Percentiles rank a stretch among this genome's conserved stretches.
These are phyloP conservation scores for Pseudovirgaria hyperparasitica DNA, from an alignment of 2,329 filamentous ascomycete species.

Conservation along the genomic window DNA sequence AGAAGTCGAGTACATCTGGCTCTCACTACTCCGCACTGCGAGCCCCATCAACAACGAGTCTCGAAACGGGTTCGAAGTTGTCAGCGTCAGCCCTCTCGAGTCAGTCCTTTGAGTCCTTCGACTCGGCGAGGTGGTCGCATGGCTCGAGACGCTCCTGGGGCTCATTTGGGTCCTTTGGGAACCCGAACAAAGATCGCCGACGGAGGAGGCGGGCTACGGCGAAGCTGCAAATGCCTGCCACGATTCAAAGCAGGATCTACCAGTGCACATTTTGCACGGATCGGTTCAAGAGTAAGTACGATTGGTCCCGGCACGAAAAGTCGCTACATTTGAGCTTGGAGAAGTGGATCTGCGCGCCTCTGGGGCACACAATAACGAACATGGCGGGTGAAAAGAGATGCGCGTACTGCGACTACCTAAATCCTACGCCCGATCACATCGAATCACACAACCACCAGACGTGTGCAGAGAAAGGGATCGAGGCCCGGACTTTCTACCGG, in stretches of 20 bases:
- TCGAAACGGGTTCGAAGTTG: constrained; percentile 42
- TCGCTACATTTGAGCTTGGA: constrained; percentile 25
- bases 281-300: constrained; percentile 26
- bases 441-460: constrained; percentile 46
- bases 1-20: constrained; percentile 30
- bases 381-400: constrained; percentile 43
- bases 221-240: constrained; percentile 12
- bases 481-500: constrained; percentile 51
- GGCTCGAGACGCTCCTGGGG: constrained; percentile 43
- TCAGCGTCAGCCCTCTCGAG: constrained; percentile 36
- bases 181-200: constrained; percentile 43
- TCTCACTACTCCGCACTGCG: constrained; percentile 36
- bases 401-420: constrained; percentile 43
- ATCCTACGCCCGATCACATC: constrained; percentile 43
- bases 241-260: constrained; percentile 15
- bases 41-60: constrained; percentile 40
- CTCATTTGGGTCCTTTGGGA: constrained; percentile 39
- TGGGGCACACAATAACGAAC: constrained; percentile 43
- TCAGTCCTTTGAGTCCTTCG: constrained; percentile 41
- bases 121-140: constrained; percentile 44
- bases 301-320: constrained; percentile 28
- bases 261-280: constrained; percentile 29
- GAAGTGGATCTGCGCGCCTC: constrained; percentile 43
- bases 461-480: constrained; percentile 53
- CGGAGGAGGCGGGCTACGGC: constrained; percentile 35